Base-by-base conservation (phyloP, 179 eudicot species). In the Vitellaria paradoxa region DNA sequence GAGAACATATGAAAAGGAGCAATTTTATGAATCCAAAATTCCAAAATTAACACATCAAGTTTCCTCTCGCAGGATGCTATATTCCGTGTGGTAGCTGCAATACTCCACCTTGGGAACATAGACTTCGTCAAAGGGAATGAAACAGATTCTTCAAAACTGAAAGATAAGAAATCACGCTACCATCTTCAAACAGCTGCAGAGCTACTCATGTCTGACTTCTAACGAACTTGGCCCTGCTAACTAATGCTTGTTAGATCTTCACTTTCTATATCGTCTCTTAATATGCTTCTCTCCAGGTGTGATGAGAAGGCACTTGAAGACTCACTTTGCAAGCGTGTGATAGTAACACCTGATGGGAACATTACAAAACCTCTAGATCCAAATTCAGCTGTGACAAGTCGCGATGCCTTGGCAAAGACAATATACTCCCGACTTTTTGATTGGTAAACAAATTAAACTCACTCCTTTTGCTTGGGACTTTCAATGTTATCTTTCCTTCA, bases 271-370 rank as follows among this genome's bases (percentile, higher is more conserved):
- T 37, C 8, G 50, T 68, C 56, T 50, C 18, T 7, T 15, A 26
- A 65, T 66, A 49, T 71, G 71, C 24, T 70, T 68, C n/a, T 59
- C 45, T 53, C 21, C 84, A 95, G 99, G 95, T 95, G 97, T 82
- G 87, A 90, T 74, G 91, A 88, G 79, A 86, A 89, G 77, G 88
- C 85, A 75, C 89, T 95, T 67, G 92, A 91, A 84, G 97, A 95
- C 86, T 93, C 99, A 60, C 87, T 95, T 63, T 91, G 97, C 82
- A 84, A 90, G 80, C 97, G 99, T 81, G 97, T 93, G 76, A 93
- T 95, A 83, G 99, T 93, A 82, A 95, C 99, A 42, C 99, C 99
- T 47, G 99, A 95, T 82, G 99, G 94, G 78, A 93, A 90, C 85
- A 95, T 95, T 74, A 93, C 99, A 45, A 94, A 83, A 73, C 91